These are phyloP conservation scores for Phaeosphaeria sp. DNA, from an alignment of 2,329 filamentous ascomycete genomes.

Conservation along the genomic window DNA sequence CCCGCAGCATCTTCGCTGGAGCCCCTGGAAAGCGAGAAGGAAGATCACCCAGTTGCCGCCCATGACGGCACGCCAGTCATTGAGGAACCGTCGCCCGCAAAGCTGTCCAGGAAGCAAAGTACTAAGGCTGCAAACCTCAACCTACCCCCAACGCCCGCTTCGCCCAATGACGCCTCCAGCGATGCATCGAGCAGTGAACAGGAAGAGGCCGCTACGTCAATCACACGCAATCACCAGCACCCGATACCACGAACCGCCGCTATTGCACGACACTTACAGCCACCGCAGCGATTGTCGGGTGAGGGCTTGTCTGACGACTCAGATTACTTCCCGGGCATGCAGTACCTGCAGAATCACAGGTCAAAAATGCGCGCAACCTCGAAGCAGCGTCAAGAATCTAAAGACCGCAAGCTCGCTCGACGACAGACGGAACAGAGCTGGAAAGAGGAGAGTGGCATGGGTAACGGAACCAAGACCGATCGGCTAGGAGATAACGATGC, in stretches of 20 bases:
- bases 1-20: conserved; percentile 25
- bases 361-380: conserved; percentile 32
- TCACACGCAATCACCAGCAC: conserved; percentile 22
- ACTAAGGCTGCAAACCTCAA: conserved; percentile 25
- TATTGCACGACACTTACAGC: conserved; percentile 42
- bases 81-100: conserved; percentile 38
- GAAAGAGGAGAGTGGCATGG: conserved; percentile 58
- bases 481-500: conserved; percentile 52
- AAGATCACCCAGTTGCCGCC: conserved; percentile 42
- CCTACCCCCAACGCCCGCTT: conserved; percentile 38
- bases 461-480: conserved; percentile 52
- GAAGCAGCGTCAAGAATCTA: conserved; percentile 39
- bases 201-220: conserved; percentile 24
- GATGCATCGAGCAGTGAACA: conserved; percentile 36
- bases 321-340: conserved; percentile 51
- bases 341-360: conserved; percentile 29
- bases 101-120: conserved; percentile 40
- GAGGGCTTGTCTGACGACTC: conserved; percentile 54
- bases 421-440: conserved; percentile 48
- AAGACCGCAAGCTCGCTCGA: conserved; percentile 44
- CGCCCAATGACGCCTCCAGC: conserved; percentile 45
- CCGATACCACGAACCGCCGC: conserved; percentile 37
- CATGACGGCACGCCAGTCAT: conserved; percentile 38
- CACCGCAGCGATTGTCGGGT: conserved; percentile 31
- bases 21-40: conserved; percentile 35